Conservation (phyloP, 2,329 filamentous ascomycete genomes). For the Microsporum audouinii region DNA sequence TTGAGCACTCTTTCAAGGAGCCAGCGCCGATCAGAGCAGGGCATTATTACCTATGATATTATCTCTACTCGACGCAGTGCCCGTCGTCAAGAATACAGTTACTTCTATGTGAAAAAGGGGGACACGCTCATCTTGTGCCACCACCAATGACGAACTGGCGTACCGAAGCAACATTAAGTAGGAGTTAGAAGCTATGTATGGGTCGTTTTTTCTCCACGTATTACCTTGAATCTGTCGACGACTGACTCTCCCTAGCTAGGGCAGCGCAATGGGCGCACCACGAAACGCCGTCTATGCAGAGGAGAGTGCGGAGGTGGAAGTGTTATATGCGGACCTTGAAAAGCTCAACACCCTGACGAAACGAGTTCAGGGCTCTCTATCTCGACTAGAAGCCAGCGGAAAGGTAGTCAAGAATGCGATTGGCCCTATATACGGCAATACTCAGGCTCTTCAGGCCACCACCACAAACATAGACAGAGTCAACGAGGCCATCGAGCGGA, state of each 20-base stretch:
- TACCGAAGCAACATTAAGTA: not conserved
- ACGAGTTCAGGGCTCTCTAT: slow-evolving; percentile 83
- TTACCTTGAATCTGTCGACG: too few species aligned
- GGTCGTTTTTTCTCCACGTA: not conserved
- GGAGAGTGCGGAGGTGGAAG: slow-evolving; percentile 57
- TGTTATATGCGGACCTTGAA: slow-evolving; percentile 60
- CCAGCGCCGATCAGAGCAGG: not conserved
- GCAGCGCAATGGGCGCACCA: slow-evolving; percentile 41
- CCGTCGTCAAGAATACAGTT: not conserved
- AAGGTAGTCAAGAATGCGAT: slow-evolving; percentile 86
- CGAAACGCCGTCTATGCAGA: slow-evolving; percentile 50
- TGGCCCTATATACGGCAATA: slow-evolving; percentile 85
- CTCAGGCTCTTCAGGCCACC: slow-evolving; percentile 74
- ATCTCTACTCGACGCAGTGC: not conserved
- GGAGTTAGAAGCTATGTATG: not conserved
- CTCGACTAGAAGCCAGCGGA: slow-evolving; percentile 73
- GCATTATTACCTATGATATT: not conserved
- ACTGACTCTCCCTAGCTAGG: not conserved
- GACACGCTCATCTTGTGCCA: not conserved
- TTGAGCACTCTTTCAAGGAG: not conserved
- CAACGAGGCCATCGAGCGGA: slow-evolving; percentile 72
- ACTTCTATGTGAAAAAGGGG: not conserved
- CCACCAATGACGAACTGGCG: not conserved
- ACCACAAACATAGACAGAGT: slow-evolving; percentile 82
- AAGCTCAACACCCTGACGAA: slow-evolving; percentile 90